A percentile compares a stretch with the other conserved stretches of the same genome.
phyloP scores from a whole-genome alignment of 2,329 filamentous ascomycete genomes.

The Pezicula neosporulosa region DNA sequence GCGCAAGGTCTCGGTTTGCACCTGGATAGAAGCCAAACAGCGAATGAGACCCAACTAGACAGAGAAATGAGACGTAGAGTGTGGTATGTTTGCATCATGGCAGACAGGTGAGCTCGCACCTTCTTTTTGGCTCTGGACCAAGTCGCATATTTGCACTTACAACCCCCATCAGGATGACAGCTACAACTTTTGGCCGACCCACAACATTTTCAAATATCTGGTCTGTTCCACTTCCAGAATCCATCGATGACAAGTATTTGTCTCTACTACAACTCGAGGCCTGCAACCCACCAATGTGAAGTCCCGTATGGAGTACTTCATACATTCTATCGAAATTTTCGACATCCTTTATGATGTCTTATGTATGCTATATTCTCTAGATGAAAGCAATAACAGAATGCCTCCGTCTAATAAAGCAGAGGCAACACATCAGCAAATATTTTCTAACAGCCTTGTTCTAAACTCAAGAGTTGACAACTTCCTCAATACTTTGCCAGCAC shows the following conservation, averaged over 20 bases:
- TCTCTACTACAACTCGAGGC: slow-evolving; percentile 14
- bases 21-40: background rate
- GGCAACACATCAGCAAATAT: background rate
- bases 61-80: slow-evolving; percentile 27
- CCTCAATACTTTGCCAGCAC: slow-evolving; percentile 4
- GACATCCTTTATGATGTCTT: slow-evolving; percentile 16
- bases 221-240: slow-evolving; percentile 12
- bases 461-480: slow-evolving; percentile 14
- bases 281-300: slow-evolving; percentile 15
- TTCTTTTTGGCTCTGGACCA: background rate
- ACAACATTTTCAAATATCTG: slow-evolving; percentile 11
- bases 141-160: background rate
- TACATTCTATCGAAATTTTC: slow-evolving; percentile 14
- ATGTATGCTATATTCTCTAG: slow-evolving; percentile 5
- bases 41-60: slow-evolving; percentile 16
- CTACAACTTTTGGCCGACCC: slow-evolving; percentile 26
- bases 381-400: background rate
- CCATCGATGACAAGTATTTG: slow-evolving; percentile 29
- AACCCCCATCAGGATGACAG: slow-evolving; percentile 13
- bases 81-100: slow-evolving; percentile 26
- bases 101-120: slow-evolving; percentile 21
- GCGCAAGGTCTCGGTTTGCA: slow-evolving; percentile 28
- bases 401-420: background rate
- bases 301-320: slow-evolving; percentile 19
- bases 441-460: slow-evolving; percentile 8